phyloP scores from a whole-genome alignment of 768 basidiomycete genomes.

The Coprinellus micaceus region DNA sequence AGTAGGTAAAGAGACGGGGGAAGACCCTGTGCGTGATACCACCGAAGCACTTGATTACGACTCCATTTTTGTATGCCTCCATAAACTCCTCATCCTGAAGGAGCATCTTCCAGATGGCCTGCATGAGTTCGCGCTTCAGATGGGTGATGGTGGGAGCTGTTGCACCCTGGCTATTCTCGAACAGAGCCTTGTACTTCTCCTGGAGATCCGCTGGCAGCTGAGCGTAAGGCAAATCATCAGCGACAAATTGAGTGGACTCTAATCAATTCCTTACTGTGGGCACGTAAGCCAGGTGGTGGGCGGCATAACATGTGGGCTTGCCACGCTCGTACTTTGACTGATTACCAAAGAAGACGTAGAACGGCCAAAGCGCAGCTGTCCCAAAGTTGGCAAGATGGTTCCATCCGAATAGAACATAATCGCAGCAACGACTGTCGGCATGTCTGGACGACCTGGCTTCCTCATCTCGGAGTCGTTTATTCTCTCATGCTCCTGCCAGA shows the following conservation, averaged over 20 bases:
- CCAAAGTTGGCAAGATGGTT: slow-evolving; percentile 34
- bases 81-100: slow-evolving; percentile 32
- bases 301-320: slow-evolving; percentile 21
- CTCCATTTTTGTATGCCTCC: slow-evolving; percentile 29
- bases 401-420: slow-evolving; percentile 32
- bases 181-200: slow-evolving; percentile 12
- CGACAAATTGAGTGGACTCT: not conserved
- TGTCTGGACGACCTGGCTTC: slow-evolving; percentile 3
- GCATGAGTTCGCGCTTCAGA: slow-evolving; percentile 21
- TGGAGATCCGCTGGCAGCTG: slow-evolving; percentile 17
- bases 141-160: slow-evolving; percentile 1
- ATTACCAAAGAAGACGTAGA: slow-evolving; percentile 32
- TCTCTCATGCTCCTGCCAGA: slow-evolving; percentile 11
- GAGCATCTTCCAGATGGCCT: slow-evolving; percentile 20
- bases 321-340: slow-evolving; percentile 33
- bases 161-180: not conserved
- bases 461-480: not conserved
- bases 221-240: not conserved
- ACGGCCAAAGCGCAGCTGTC: slow-evolving; percentile 28
- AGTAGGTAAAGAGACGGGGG: slow-evolving; percentile 31
- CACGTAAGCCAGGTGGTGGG: slow-evolving; percentile 39
- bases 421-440: slow-evolving; percentile 17
- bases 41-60: slow-evolving; percentile 27
- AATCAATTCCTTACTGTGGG: slow-evolving; percentile 22
- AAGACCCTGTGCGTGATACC: slow-evolving; percentile 27